Percentiles rank a stretch among this genome's conserved stretches.
Evolutionary conservation across 805 yeast species (phyloP).

Genomic region (Millerozyma acaciae): DNA sequence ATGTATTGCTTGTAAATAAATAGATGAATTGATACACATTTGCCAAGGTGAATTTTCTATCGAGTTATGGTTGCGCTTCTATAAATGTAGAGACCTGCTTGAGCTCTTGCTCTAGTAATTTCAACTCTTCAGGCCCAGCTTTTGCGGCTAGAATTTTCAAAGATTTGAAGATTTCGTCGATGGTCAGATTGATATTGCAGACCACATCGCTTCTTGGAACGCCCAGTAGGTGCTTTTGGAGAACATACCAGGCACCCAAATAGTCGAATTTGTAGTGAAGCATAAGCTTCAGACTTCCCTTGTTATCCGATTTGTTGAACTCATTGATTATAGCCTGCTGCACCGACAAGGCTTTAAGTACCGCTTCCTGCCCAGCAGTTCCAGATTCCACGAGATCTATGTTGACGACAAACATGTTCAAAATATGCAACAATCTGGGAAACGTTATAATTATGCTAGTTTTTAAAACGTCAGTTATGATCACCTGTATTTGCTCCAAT

Average conservation of each 20-base stretch:
- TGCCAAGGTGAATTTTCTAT: no score
- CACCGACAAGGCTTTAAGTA: conserved; percentile 17
- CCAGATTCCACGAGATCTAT: conserved; percentile 22
- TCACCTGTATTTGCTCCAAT: conserved; percentile 13
- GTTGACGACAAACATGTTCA: conserved; percentile 30
- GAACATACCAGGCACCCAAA: conserved; percentile 33
- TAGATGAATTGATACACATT: neutral
- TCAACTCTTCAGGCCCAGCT: neutral
- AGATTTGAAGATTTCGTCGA: neutral
- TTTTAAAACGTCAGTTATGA: conserved; percentile 10
- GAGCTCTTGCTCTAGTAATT: neutral
- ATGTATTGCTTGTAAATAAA: no score
- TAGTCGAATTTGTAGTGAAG: conserved; percentile 30
- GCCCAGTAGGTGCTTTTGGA: conserved; percentile 4
- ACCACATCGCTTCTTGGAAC: no score
- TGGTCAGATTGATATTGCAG: no score
- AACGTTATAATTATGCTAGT: conserved; percentile 19
- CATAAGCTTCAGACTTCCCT: conserved; percentile 15
- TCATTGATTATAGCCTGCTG: conserved; percentile 17
- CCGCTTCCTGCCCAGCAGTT: conserved; percentile 9
- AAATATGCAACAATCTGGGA: conserved; percentile 23
- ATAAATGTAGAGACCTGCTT: no score
- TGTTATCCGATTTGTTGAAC: conserved; percentile 12
- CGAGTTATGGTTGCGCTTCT: no score
- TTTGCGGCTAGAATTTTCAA: neutral